A percentile compares a stretch with the other conserved stretches of the same genome.
Evolutionary conservation across 1,139 yeast species (phyloP).

Genomic region (Magnusiomyces paraingens): DNA sequence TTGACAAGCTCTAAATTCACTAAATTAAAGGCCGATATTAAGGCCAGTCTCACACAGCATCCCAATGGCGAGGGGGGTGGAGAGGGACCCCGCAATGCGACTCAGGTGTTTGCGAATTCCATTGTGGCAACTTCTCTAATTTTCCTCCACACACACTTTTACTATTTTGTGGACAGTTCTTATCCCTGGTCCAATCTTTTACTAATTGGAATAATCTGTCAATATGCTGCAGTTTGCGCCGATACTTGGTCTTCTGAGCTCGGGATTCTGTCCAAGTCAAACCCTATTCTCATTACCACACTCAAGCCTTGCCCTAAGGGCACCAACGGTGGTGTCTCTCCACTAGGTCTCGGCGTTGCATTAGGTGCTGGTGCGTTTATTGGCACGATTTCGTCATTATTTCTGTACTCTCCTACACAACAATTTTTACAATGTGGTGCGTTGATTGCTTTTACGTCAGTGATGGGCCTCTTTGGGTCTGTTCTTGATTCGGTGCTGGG

Average conservation of each 20-base stretch:
- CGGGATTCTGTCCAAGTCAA: conserved; percentile 38
- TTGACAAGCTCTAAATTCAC: conserved; percentile 39
- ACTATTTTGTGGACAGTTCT: conserved; percentile 1
- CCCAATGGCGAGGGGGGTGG: conserved; percentile 8
- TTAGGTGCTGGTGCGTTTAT: conserved; percentile 37
- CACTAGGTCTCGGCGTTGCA: conserved; percentile 38
- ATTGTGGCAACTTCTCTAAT: conserved; percentile 19
- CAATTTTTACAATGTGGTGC: conserved; percentile 14
- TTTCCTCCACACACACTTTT: conserved; percentile 14
- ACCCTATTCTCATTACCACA: conserved; percentile 41
- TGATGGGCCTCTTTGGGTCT: conserved; percentile 39
- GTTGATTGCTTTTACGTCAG: conserved; percentile 30
- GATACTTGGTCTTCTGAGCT: conserved; percentile 48
- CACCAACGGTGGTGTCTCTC: conserved; percentile 45
- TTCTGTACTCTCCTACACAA: conserved; percentile 17
- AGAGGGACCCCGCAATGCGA: conserved; percentile 33
- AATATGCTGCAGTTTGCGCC: conserved; percentile 43
- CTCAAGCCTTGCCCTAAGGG: conserved; percentile 41
- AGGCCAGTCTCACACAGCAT: conserved; percentile 26
- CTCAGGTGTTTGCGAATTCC: conserved; percentile 40
- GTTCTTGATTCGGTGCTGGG: conserved; percentile 43
- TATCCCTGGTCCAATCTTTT: conserved; percentile 15
- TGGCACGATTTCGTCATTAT: conserved; percentile 29
- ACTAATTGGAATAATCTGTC: conserved; percentile 36
- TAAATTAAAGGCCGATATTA: conserved; percentile 33